A percentile compares a stretch with the other conserved stretches of the same genome.
These are phyloP conservation scores for Oxytropis ochrocephala DNA, from an alignment of 306 rosid species.

Conservation along the genomic window DNA sequence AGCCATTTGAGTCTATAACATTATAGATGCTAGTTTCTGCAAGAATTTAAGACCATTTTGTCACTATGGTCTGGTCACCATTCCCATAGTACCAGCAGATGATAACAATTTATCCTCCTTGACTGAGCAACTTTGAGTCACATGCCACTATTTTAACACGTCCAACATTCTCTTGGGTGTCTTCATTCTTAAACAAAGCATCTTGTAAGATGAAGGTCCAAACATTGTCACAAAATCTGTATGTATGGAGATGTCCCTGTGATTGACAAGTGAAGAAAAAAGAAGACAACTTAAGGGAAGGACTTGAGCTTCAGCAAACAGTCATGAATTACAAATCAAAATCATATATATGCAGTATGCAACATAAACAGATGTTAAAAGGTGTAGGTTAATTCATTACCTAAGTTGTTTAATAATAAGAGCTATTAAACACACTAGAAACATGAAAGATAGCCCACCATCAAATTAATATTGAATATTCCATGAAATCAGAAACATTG, in stretches of 20 bases:
- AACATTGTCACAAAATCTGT: slow-evolving; percentile 91
- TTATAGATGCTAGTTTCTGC: slow-evolving; percentile 31
- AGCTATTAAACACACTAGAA: background rate
- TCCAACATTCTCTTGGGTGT: slow-evolving; percentile 50
- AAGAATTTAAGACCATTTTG: slow-evolving; percentile 17
- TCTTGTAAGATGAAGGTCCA: slow-evolving; percentile 92
- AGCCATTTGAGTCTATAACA: slow-evolving; percentile 31
- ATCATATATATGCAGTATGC: background rate
- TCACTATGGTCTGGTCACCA: slow-evolving; percentile 23
- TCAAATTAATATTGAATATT: background rate
- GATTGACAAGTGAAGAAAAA: background rate
- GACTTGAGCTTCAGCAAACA: background rate
- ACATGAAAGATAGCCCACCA: background rate
- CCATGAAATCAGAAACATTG: background rate
- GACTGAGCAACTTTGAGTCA: slow-evolving; percentile 84
- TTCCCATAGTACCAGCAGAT: slow-evolving; percentile 14
- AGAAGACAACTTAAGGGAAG: background rate
- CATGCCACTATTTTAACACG: slow-evolving; percentile 93
- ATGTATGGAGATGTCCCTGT: slow-evolving; percentile 98
- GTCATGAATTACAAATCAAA: background rate
- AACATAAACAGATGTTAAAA: background rate
- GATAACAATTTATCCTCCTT: slow-evolving; percentile 17
- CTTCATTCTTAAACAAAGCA: slow-evolving; percentile 65
- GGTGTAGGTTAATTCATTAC: background rate
- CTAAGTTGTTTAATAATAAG: background rate